Evolutionary conservation across 78 protist species (phyloP).

Genomic region (Emiliania huxleyi): DNA sequence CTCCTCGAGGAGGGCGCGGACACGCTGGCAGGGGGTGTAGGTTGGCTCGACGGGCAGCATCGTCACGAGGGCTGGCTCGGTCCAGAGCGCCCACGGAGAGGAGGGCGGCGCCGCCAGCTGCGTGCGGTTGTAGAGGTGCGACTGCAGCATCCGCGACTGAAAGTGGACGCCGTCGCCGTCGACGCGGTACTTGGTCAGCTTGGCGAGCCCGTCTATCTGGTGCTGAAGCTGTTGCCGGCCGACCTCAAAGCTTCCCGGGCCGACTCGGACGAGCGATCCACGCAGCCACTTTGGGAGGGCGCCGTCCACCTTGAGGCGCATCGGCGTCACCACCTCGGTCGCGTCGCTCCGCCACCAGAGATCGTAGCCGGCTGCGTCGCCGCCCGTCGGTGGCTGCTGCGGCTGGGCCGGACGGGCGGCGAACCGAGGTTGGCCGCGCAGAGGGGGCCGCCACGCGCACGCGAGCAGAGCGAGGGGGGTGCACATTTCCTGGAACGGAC

Average conservation of each 20-base stretch:
- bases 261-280: not conserved
- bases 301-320: no score
- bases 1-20: no score
- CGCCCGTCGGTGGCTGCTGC: no score
- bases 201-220: not conserved
- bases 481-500: no score
- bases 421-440: no score
- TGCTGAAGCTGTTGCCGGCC: not conserved
- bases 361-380: no score
- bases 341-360: no score
- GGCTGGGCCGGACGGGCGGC: no score
- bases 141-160: not conserved
- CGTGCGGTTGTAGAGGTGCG: not conserved
- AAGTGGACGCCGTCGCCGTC: not conserved
- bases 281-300: not conserved
- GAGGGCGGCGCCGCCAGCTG: not conserved
- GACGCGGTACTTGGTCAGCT: not conserved
- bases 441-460: no score
- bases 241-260: not conserved
- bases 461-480: no score
- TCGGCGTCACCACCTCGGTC: no score
- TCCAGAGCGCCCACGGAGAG: not conserved
- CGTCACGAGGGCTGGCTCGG: not conserved
- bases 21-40: no score
- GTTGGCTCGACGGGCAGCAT: not conserved